phyloP scores from a whole-genome alignment of 345 rosid genomes.

The Linum tenue region DNA sequence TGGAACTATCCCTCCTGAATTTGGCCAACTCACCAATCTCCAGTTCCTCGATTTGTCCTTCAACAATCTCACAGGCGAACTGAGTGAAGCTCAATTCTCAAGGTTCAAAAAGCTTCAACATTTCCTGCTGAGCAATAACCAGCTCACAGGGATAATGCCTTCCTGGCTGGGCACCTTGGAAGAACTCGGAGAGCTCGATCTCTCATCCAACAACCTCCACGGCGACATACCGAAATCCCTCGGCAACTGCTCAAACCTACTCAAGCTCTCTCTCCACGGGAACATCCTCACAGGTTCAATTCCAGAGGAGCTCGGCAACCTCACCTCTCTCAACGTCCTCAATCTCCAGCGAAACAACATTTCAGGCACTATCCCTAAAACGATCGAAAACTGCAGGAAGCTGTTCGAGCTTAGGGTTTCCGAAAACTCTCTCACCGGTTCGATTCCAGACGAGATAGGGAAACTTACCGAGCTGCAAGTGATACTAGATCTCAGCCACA shows the following conservation, averaged over 20 bases:
- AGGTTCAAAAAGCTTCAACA: conserved; percentile 46
- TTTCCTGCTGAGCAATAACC: conserved; percentile 57
- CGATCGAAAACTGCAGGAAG: conserved; percentile 59
- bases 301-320: conserved; percentile 55
- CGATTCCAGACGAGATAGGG: conserved; percentile 67
- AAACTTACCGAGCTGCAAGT: conserved; percentile 69
- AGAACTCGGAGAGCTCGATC: conserved; percentile 70
- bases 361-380: conserved; percentile 59
- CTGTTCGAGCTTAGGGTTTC: conserved; percentile 70
- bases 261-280: conserved; percentile 56
- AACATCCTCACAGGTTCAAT: conserved; percentile 57
- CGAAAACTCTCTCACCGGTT: conserved; percentile 50
- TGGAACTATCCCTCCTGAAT: conserved; percentile 49
- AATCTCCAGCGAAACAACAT: conserved; percentile 58
- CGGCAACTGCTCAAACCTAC: conserved; percentile 54
- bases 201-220: conserved; percentile 53
- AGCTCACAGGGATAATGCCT: conserved; percentile 50
- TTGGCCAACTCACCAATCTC: conserved; percentile 51
- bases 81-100: conserved; percentile 25
- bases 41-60: conserved; percentile 66
- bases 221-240: conserved; percentile 58
- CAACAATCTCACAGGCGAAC: conserved; percentile 50
- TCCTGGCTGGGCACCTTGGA: conserved; percentile 60
- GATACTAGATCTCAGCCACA: conserved; percentile 62
- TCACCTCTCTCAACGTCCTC: conserved; percentile 66